Evolutionary conservation across 768 basidiomycete species (phyloP).

Genomic region (Boletus reticuloceps): DNA sequence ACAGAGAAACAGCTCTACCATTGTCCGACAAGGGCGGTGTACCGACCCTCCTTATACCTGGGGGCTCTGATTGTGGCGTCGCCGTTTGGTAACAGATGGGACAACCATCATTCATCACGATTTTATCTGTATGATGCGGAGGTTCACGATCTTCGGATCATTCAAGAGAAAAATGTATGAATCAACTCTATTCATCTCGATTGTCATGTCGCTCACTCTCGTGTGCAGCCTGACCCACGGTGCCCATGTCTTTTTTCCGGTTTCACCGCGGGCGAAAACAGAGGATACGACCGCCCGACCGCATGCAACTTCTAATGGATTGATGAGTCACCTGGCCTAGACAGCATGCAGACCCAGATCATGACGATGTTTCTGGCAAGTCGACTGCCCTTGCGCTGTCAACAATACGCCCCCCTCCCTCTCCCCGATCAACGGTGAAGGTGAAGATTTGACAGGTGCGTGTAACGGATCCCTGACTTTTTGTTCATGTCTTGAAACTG

Average conservation of each 20-base stretch:
- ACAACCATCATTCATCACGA: slow-evolving; percentile 2
- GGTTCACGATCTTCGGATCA: slow-evolving; percentile 10
- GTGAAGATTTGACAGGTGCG: slow-evolving; percentile 1
- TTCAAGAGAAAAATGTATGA: slow-evolving; percentile 5
- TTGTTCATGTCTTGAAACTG: background rate
- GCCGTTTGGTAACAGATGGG: slow-evolving; percentile 3
- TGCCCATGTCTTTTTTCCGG: background rate
- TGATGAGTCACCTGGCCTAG: background rate
- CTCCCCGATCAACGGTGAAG: background rate
- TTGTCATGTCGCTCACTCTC: slow-evolving; percentile 7
- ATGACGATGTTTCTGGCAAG: background rate
- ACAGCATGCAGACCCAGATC: slow-evolving; percentile 3
- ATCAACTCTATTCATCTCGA: background rate
- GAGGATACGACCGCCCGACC: background rate
- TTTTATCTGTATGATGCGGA: background rate
- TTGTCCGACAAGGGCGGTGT: too few relatives aligned
- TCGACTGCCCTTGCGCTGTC: background rate
- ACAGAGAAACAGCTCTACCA: background rate
- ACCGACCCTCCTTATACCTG: background rate
- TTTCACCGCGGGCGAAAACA: background rate
- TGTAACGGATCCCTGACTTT: background rate
- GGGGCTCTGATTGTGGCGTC: slow-evolving; percentile 14
- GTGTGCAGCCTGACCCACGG: background rate
- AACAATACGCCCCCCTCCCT: background rate
- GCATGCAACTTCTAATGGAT: background rate